A percentile compares a stretch with the other conserved stretches of the same genome.
Conservation (phyloP, 2,329 filamentous ascomycete species). For the Teratosphaeria epicoccoides region DNA sequence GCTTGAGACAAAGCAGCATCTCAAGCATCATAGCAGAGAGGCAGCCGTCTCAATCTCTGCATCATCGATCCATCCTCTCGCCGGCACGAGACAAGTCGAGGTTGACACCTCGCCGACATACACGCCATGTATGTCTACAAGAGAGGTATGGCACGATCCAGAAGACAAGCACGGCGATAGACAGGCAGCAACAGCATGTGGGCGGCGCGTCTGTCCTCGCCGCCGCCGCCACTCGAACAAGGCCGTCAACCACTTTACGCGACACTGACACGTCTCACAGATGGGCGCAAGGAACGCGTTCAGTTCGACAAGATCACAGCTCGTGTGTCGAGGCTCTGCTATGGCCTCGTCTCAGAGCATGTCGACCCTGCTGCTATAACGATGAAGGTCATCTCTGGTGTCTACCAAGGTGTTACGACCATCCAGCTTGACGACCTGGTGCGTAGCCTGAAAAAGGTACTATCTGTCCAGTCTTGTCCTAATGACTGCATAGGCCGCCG, state of each 20-base stretch:
- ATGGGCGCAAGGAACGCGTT: constrained; percentile 98
- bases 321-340: constrained; percentile 93
- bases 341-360: constrained; percentile 89
- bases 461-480: not conserved
- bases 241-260: not conserved
- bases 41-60: constrained; percentile 2
- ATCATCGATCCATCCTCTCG: constrained; percentile 6
- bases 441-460: constrained; percentile 32
- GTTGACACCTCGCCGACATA: constrained; percentile 16
- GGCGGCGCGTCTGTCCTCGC: not conserved
- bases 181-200: not conserved
- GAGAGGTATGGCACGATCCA: constrained; percentile 39
- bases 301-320: constrained; percentile 99
- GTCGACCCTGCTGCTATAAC: constrained; percentile 97
- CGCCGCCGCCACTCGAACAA: not conserved
- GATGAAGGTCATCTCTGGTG: constrained; percentile 98
- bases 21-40: not conserved
- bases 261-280: constrained; percentile 36
- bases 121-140: constrained; percentile 52
- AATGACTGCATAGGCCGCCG: constrained; percentile 60
- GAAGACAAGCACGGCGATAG: not conserved
- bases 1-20: constrained; percentile 1
- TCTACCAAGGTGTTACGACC: constrained; percentile 96
- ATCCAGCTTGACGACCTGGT: constrained; percentile 94
- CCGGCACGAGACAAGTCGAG: constrained; percentile 9